Percentiles rank a stretch among this genome's conserved stretches.
These are phyloP conservation scores for Rhodotorula sp. DNA, from an alignment of 1,284 basidiomycete species.

Conservation along the genomic window DNA sequence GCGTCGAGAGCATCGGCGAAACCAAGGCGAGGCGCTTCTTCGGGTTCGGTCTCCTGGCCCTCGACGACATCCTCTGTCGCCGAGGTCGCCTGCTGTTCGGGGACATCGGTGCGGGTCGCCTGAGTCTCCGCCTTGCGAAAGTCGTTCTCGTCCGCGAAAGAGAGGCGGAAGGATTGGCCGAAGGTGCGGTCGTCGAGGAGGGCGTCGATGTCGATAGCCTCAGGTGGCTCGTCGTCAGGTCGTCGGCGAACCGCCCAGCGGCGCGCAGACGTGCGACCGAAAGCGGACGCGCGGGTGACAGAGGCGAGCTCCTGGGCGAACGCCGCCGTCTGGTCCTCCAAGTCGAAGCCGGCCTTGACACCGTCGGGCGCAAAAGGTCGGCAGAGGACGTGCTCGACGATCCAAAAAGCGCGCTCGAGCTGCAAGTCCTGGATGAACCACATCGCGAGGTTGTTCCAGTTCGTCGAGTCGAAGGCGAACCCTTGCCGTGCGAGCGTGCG, in stretches of 20 bases:
- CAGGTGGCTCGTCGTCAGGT: not conserved
- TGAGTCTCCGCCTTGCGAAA: too few relatives aligned
- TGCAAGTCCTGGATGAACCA: conserved; percentile 71
- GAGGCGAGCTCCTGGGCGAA: conserved; percentile 9
- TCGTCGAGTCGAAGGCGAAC: conserved; percentile 81
- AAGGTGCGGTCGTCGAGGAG: not conserved
- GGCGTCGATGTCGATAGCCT: not conserved
- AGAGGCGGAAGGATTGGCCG: too few relatives aligned
- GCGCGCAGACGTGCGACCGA: not conserved
- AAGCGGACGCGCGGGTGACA: not conserved
- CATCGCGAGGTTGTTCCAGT: conserved; percentile 83
- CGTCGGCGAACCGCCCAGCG: not conserved
- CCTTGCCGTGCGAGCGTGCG: conserved; percentile 61
- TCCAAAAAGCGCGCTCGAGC: conserved; percentile 73
- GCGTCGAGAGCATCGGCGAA: not conserved
- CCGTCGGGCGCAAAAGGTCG: not conserved
- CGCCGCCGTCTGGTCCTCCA: not conserved
- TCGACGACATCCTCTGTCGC: not conserved
- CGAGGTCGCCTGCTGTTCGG: too few relatives aligned
- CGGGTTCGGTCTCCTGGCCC: not conserved
- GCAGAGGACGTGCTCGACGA: conserved; percentile 71
- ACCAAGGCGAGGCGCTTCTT: not conserved
- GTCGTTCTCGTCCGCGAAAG: too few relatives aligned
- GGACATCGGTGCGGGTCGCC: too few relatives aligned
- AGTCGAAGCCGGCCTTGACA: not conserved